phyloP scores from a whole-genome alignment of 345 rosid species.

The Rhizophora apiculata region DNA sequence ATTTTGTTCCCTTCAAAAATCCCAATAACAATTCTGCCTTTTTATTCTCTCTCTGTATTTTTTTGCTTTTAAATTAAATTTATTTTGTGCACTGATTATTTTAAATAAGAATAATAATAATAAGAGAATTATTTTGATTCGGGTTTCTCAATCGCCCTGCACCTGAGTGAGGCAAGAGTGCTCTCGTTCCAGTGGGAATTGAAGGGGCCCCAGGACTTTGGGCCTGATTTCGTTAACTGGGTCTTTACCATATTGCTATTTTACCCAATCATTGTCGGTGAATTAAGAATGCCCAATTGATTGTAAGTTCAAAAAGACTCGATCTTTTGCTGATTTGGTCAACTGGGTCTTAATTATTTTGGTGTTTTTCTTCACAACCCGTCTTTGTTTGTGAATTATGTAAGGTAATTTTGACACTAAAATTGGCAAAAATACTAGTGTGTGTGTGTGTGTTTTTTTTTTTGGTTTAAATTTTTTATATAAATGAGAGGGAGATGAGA shows the following conservation, averaged over 20 bases:
- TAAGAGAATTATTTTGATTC: neutral
- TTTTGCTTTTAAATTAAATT: neutral
- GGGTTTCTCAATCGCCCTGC: neutral
- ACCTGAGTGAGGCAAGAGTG: neutral
- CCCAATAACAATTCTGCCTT: constrained; percentile 1
- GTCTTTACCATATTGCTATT: neutral
- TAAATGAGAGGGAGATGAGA: constrained; percentile 7
- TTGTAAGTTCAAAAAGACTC: neutral
- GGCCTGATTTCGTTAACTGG: constrained; percentile 19
- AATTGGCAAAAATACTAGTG: neutral
- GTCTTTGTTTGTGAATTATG: neutral
- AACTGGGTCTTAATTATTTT: constrained; percentile 2
- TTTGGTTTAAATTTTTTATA: no score
- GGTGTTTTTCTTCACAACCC: neutral
- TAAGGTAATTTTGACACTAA: neutral
- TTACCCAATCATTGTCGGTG: neutral
- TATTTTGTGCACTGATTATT: neutral
- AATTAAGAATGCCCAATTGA: constrained; percentile 1
- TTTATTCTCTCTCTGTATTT: neutral
- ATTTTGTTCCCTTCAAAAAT: constrained; percentile 13
- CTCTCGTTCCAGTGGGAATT: neutral
- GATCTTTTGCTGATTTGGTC: constrained; percentile 8
- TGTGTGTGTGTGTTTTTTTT: neutral
- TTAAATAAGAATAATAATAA: neutral
- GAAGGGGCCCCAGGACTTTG: constrained; percentile 13